Conservation (phyloP, 2,329 filamentous ascomycete species). For the Aspergillus uvarum region DNA sequence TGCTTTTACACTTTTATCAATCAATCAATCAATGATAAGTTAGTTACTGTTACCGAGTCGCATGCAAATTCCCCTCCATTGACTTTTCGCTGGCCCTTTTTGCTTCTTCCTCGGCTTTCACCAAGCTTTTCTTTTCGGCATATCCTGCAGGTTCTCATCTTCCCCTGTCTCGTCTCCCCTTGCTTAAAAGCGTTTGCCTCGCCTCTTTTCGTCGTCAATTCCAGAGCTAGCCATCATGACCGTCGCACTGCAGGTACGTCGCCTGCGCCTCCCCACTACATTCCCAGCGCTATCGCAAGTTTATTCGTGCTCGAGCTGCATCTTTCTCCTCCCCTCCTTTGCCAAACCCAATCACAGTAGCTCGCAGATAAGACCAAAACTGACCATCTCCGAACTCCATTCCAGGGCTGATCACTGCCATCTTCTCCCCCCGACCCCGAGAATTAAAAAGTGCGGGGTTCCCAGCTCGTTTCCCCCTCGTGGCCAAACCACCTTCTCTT, state of each 20-base stretch:
- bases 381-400: neutral
- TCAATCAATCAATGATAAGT: neutral
- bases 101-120: neutral
- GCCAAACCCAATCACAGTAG: neutral
- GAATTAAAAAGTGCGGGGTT: constrained; percentile 1
- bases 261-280: neutral
- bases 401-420: constrained; percentile 7
- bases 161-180: neutral
- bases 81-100: neutral
- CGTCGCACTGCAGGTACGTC: neutral
- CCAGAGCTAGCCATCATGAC: neutral
- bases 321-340: neutral
- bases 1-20: neutral
- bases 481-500: neutral
- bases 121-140: neutral
- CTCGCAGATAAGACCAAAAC: neutral
- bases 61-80: no score
- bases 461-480: neutral
- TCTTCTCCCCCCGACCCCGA: neutral
- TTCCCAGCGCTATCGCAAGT: neutral
- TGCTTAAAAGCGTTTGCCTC: neutral
- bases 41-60: no score
- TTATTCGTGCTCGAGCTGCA: neutral
- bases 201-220: neutral
- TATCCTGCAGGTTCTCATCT: neutral